Evolutionary conservation across 2,329 filamentous ascomycete genomes (phyloP), one percentile per base, ranked within the genome.

Genomic region (Xylogone sp.): DNA sequence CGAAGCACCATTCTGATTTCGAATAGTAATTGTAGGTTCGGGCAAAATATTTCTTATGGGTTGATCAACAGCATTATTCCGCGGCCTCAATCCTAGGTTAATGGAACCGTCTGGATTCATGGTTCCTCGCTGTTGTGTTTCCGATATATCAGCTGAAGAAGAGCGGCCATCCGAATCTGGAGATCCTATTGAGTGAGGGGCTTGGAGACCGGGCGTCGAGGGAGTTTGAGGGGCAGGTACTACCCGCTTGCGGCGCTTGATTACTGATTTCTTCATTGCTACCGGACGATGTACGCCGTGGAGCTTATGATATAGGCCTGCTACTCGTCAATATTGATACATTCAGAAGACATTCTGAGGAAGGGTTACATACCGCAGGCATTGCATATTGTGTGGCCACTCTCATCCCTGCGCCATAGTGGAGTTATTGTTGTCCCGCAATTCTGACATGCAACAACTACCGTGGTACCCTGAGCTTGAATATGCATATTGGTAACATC

Each of bases 181-280:
- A 10, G 65, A 68, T 45, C 56, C 65, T 47, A 61, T 59, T 8
- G 61, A 55, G 34, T 55, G 61, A 48, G 50, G 59, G 12, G 74
- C 70, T 48, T 72, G 71, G 1, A 60, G 60, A 2, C 69, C 69
- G 18, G 75, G 77, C 46, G 79, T 74, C n/a, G 8, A 16, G 5
- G 34, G 34, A 5, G 34, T 39, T 18, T 39, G 34, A 21, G 82
- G 74, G 18, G 88, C 90, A 18, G 93, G 92, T 43, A 97, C 92
- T 5, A 97, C 91, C 53, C 94, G 86, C 76, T 97, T 97, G 54
- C 94, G 81, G 56, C 94, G 83, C 71, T 99, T 97, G 68, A 99
- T 99, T 21, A 96, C 88, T 2, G 90, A 88, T 69, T 97, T 97
- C 71, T 97, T 99, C 94, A 99, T 97, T n/a, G 90, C 90, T 4